Conservation (phyloP, 2,329 filamentous ascomycete species). For the Xylaria sp. region DNA sequence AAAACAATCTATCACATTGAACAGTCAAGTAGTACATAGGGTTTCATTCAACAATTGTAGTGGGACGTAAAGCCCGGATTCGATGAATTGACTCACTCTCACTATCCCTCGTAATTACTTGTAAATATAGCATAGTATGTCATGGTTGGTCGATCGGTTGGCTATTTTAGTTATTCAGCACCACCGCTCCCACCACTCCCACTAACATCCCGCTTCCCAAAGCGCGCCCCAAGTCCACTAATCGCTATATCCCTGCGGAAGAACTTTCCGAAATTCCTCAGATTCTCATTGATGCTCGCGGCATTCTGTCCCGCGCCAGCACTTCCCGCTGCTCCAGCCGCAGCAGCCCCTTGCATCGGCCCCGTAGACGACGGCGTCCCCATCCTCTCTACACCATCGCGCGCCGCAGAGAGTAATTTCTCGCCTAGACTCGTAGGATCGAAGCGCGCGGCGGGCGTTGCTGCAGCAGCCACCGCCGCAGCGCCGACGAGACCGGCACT, state of each 20-base stretch:
- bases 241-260: slow-evolving; percentile 83
- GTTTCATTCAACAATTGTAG: neutral
- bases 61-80: neutral
- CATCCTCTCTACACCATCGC: slow-evolving; percentile 83
- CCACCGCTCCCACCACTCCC: slow-evolving; percentile 24
- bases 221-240: slow-evolving; percentile 75
- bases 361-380: slow-evolving; percentile 64
- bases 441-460: slow-evolving; percentile 63
- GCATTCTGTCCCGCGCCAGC: slow-evolving; percentile 52
- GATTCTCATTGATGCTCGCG: slow-evolving; percentile 87
- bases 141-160: no score
- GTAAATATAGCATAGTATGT: no score
- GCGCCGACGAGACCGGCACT: slow-evolving; percentile 54
- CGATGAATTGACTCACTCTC: no score
- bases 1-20: slow-evolving; percentile 14
- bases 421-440: slow-evolving; percentile 86
- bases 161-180: slow-evolving; percentile 4
- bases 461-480: slow-evolving; percentile 51
- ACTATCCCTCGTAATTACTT: no score
- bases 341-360: slow-evolving; percentile 51
- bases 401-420: slow-evolving; percentile 86
- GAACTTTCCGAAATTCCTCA: slow-evolving; percentile 96
- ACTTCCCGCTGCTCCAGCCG: neutral
- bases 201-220: slow-evolving; percentile 70
- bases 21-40: slow-evolving; percentile 6